Base-by-base conservation (phyloP, 1,139 yeast genomes). In the Magnusiomyces paraingens region DNA sequence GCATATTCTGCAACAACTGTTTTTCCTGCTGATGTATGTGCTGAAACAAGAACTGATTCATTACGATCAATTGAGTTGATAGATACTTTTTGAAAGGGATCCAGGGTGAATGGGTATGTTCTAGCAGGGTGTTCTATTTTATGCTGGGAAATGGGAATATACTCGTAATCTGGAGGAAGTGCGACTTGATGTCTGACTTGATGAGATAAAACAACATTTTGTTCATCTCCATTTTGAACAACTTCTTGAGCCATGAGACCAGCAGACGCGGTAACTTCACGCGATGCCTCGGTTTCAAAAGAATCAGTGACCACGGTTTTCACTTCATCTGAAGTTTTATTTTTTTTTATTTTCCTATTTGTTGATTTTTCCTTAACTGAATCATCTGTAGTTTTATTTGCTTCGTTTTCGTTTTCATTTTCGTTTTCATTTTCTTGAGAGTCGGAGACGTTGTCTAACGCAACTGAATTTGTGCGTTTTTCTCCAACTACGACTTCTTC, bases 1-100 rank as follows among this genome's bases (percentile, higher is more conserved):
- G 96, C 96, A 65, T 90, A 90, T 66, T 93, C 99, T 0, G 99
- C 99, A 51, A 93, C 99, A 49, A 94, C 99, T 0, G 99, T 93
- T 68, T 93, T 93, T 73, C 99, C 99, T 6, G 99, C 99, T 35
- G 98, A 91, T 0, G 99, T 88, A 66, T 93, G 99, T 0, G 99
- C 99, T 22, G 98, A 91, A 1, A 93, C 98, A 63, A 93, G 78
- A 10, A 93, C 99, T n/a, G 96, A 86, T 68, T 93, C 98, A 59
- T 86, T 83, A 65, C 96, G 80, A 67, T 93, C 98, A 58, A 93
- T 86, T 70, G 96, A 93, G 44, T 95, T 89, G 55, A 93, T 84
- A 10, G 99, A 90, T 42, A 95, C 93, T 60, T 93, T 95, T 71
- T 93, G 99, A 75, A 93, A 93, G 39, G 96, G 95, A 76, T 93